These are phyloP conservation scores for Candida anglica DNA, from an alignment of 805 yeast genomes.

Conservation along the genomic window DNA sequence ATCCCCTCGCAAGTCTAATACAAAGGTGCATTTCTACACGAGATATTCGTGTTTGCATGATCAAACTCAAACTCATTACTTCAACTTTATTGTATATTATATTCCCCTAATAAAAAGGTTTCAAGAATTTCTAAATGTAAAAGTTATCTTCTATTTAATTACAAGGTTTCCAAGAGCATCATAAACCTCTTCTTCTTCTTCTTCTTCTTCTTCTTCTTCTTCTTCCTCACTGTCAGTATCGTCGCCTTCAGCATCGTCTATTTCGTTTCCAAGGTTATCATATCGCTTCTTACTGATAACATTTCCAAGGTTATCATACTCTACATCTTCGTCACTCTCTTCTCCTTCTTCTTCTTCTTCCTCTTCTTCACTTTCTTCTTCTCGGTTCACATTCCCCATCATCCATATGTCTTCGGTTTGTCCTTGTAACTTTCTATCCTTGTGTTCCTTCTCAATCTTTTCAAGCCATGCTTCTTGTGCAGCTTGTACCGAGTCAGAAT, in stretches of 20 bases:
- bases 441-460: conserved; percentile 60
- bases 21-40: no score
- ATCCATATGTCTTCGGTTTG: conserved; percentile 66
- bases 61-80: neutral
- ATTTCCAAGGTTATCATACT: conserved; percentile 7
- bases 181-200: conserved; percentile 8
- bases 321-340: conserved; percentile 11
- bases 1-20: no score
- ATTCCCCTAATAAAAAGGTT: neutral
- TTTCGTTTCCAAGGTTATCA: conserved; percentile 8
- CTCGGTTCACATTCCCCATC: conserved; percentile 71
- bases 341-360: conserved; percentile 8
- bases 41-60: neutral
- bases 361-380: conserved; percentile 9
- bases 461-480: conserved; percentile 78
- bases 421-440: conserved; percentile 53
- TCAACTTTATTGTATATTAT: neutral
- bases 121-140: neutral
- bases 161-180: conserved; percentile 19
- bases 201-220: conserved; percentile 12
- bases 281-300: conserved; percentile 1
- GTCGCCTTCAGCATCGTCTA: conserved; percentile 1
- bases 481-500: conserved; percentile 62
- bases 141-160: neutral
- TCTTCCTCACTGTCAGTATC: conserved; percentile 6